A percentile compares a stretch with the other conserved stretches of the same genome.
phyloP scores from a whole-genome alignment of 2,329 filamentous ascomycete species.

The Penicillium crustosum region DNA sequence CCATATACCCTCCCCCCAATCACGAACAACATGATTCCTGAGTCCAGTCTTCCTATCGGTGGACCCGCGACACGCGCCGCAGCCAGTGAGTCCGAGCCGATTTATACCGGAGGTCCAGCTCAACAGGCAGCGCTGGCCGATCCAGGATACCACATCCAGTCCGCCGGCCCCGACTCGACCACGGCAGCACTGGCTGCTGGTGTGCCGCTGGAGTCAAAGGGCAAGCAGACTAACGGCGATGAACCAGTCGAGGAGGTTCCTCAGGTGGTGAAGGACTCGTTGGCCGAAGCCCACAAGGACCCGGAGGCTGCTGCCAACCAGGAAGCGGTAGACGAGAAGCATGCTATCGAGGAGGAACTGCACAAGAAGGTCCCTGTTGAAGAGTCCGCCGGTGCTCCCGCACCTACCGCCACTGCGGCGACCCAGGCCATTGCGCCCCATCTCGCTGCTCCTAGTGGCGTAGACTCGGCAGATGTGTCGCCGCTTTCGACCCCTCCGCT shows the following conservation, averaged over 20 bases:
- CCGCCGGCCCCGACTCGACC: slow-evolving; percentile 49
- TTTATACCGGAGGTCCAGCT: slow-evolving; percentile 17
- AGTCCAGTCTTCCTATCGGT: slow-evolving; percentile 75
- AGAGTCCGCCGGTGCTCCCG: slow-evolving; percentile 41
- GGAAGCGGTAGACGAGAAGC: slow-evolving; percentile 72
- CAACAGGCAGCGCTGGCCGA: slow-evolving; percentile 42
- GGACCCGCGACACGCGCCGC: slow-evolving; percentile 36
- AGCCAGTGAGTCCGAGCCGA: slow-evolving; percentile 5
- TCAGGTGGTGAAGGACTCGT: slow-evolving; percentile 47
- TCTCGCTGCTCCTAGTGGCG: slow-evolving; percentile 13
- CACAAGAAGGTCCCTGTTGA: slow-evolving; percentile 50
- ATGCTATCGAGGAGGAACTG: slow-evolving; percentile 70
- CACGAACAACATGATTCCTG: slow-evolving; percentile 69
- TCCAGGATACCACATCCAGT: slow-evolving; percentile 55
- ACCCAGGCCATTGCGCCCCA: slow-evolving; percentile 40
- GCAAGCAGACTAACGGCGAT: slow-evolving; percentile 22
- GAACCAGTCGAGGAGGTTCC: slow-evolving; percentile 39
- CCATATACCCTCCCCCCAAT: slow-evolving; percentile 55
- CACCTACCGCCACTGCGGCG: slow-evolving; percentile 43
- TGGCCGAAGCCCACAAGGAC: slow-evolving; percentile 54
- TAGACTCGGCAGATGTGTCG: slow-evolving; percentile 30
- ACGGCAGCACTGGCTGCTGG: slow-evolving; percentile 47
- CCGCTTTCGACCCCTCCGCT: slow-evolving; percentile 28
- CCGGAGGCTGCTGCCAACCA: slow-evolving; percentile 72
- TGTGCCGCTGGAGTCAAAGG: slow-evolving; percentile 45